Base-by-base conservation (phyloP, 176 grass and related monocot species). In the Aegilops longissima region DNA sequence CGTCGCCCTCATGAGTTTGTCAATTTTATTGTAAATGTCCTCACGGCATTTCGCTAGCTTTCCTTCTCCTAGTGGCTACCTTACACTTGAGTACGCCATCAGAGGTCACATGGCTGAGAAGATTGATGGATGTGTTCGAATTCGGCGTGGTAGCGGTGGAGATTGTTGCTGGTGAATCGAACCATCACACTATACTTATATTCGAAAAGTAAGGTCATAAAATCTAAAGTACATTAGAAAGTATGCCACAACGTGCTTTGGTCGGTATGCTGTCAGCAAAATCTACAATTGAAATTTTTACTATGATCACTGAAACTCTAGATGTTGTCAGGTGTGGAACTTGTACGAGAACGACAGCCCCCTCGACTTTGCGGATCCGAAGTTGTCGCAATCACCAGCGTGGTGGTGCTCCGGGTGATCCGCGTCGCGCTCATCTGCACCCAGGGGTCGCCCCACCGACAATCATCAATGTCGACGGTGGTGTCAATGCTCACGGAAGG, bases 61-160 rank as follows among this genome's bases (percentile, higher is more conserved):
- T 80, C 24, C 23, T 81, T 87, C 38, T 1, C 20, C 29, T 30
- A 95, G 91, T 84, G 94, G 94, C 7, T 95, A 96, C 62, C 87
- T 93, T 27, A 89, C 89, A 27, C 90, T 74, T 16, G 85, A 90
- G 81, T 93, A 90, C 12, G 91, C 88, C 54, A 90, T 93, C 87
- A 93, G 91, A 90, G 91, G 87, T 5, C 91, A 90, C 71, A 69
- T 90, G 79, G 90, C 91, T 33, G 85, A 93, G 80, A 93, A 93
- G 45, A 66, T 86, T 1, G 31, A 31, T 31, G 31, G 88, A 90
- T 51, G 81, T 90, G 20, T 88, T 90, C 74, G 88, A 80, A 68
- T 90, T 93, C 33, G 85, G 91, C 0, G 70, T 93, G 30, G 77
- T 93, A 4, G 80, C 30, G 0, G 25, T 93, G 49, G 91, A 93